Percentiles rank a stretch among this genome's conserved stretches.
phyloP scores from a whole-genome alignment of 164 flowering plant species.

The Vitis labrusca region DNA sequence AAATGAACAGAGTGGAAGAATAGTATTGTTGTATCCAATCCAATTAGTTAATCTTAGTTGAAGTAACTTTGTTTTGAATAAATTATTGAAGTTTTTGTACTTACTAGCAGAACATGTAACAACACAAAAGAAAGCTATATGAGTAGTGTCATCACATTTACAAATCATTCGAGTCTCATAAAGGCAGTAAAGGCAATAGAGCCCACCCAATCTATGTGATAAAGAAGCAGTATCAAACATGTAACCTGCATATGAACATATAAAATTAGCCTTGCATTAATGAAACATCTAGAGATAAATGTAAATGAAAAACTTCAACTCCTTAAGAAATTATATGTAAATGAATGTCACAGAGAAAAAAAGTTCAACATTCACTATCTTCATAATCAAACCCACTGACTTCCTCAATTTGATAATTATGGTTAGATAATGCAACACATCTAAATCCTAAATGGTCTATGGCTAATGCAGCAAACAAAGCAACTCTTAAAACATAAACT shows the following conservation, averaged over 20 bases:
- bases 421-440: not conserved
- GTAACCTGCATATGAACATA: conserved; percentile 50
- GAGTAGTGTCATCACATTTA: not conserved
- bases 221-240: conserved; percentile 51
- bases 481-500: not conserved
- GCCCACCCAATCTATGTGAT: conserved; percentile 75
- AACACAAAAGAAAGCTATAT: not conserved
- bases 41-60: no score
- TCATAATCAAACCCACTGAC: no score
- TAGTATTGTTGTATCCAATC: no score
- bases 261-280: conserved; percentile 1
- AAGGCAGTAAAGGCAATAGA: conserved; percentile 89
- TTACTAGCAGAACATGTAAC: not conserved
- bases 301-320: not conserved
- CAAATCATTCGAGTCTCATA: conserved; percentile 43
- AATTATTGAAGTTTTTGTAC: no score
- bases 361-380: no score
- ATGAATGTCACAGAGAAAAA: not conserved
- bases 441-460: not conserved
- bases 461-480: not conserved
- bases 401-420: no score
- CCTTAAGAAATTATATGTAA: not conserved
- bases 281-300: not conserved
- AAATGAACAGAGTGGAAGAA: no score
- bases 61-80: no score